These are phyloP conservation scores for Aurinia saxatilis DNA, from an alignment of 345 rosid genomes.

Conservation along the genomic window DNA sequence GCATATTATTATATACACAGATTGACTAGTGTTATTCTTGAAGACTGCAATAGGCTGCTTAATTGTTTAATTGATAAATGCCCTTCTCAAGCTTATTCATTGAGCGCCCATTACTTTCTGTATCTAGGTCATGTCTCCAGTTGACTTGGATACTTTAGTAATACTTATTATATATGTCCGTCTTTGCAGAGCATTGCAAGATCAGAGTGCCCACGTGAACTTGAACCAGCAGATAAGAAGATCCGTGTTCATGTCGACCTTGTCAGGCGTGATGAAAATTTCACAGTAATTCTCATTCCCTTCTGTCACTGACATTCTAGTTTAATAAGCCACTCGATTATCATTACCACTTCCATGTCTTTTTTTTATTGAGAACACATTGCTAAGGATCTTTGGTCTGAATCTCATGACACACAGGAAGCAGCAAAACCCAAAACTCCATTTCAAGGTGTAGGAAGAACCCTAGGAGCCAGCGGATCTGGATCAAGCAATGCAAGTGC, in stretches of 20 bases:
- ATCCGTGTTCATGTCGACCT: constrained; percentile 67
- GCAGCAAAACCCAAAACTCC: constrained; percentile 39
- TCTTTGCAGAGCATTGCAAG: constrained; percentile 62
- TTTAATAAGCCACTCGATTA: not conserved
- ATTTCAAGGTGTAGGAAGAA: constrained; percentile 76
- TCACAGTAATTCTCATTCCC: constrained; percentile 32
- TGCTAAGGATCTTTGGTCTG: not conserved
- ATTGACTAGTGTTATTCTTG: not conserved
- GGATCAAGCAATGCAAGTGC: constrained; percentile 27
- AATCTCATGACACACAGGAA: constrained; percentile 48
- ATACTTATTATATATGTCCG: not conserved
- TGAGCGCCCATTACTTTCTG: not conserved
- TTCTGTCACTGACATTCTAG: not conserved
- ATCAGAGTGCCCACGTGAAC: constrained; percentile 81
- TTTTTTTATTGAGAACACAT: not conserved
- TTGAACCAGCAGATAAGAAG: constrained; percentile 55
- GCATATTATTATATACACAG: not conserved
- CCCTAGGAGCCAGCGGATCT: constrained; percentile 48
- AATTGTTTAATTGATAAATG: not conserved
- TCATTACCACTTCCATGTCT: not conserved
- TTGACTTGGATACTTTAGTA: not conserved
- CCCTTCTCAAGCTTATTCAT: not conserved
- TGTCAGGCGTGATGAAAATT: constrained; percentile 62
- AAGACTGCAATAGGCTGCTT: not conserved
- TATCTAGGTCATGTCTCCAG: not conserved